Base-by-base conservation (phyloP, 495 filamentous ascomycete species). In the Amphirosellinia nigrospora region DNA sequence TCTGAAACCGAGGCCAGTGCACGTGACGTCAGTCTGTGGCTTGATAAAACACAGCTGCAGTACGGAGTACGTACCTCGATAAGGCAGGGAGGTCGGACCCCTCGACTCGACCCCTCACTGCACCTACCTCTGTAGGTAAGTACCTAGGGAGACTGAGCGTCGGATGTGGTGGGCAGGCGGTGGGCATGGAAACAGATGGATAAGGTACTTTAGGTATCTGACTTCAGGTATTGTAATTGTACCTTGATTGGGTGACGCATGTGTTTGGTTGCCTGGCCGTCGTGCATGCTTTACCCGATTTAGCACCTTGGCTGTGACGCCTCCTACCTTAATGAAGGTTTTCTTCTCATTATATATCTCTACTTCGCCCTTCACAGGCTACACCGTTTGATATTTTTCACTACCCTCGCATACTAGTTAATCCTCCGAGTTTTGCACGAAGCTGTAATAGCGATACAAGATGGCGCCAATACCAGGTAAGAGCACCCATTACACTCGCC, bases 401-500 rank as follows among this genome's bases (percentile, higher is more conserved):
- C 16, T 8, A 11, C 38, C 30, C 32, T 36, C n/a, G 19, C 2
- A 16, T 38, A 53, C 53, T 58, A 19, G 16, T 36, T 21, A 48
- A 15, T 36, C 19, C 13, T 48, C 28, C 63, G 21, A 21, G 63
- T 21, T 41, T 43, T 23, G 43, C 34, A 45, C 30, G 32, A n/a
- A 38, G 56, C 28, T 50, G 26, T 56, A 28, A 62, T 16, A 43
- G 56, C 23, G 66, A 64, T 53, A 62, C 74, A 80, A 72, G 61
- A 92, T 92, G 89, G 84, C 87, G 70, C 80, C 85, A 34, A 89
- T 92, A 82, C 86, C 88, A 77, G 84, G 89, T 89, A 82, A 80
- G 82, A 79, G 16, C 10, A 11, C 41, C 68, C 19, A 60, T 61
- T 41, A 41, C n/a, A 61, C 36, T 41, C 34, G 36, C 58, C n/a